These are phyloP conservation scores for Ogataea zsoltii DNA, from an alignment of 805 yeast genomes.

Conservation along the genomic window DNA sequence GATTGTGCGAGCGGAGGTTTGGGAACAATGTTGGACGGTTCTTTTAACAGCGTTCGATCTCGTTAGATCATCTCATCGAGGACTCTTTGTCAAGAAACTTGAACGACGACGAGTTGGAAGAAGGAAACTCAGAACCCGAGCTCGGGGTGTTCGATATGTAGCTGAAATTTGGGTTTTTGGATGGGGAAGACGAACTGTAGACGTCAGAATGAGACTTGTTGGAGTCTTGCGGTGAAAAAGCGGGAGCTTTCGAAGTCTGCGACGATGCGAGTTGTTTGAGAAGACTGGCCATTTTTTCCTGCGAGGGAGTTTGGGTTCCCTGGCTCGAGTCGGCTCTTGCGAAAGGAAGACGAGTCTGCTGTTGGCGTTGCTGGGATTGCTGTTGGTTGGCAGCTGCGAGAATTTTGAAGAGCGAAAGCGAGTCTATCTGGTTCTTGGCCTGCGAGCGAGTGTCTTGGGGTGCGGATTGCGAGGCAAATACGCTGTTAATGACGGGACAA, in stretches of 20 bases:
- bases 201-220: neutral
- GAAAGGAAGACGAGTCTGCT: neutral
- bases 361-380: constrained; percentile 2
- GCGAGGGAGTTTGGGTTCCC: neutral
- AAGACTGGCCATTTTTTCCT: constrained; percentile 8
- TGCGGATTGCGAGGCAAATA: neutral
- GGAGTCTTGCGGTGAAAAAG: neutral
- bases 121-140: constrained; percentile 19
- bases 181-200: constrained; percentile 12
- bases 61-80: constrained; percentile 1
- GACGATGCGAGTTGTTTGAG: constrained; percentile 1
- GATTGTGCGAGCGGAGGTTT: neutral
- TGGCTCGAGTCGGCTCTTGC: neutral
- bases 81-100: constrained; percentile 7
- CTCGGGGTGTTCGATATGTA: constrained; percentile 24
- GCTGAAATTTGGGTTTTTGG: constrained; percentile 17
- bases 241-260: neutral
- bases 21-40: neutral
- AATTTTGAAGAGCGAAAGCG: constrained; percentile 21
- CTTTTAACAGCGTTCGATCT: no score
- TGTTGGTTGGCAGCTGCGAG: constrained; percentile 22
- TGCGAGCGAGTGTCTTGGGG: constrained; percentile 5
- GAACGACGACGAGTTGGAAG: constrained; percentile 15
- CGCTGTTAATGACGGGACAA: constrained; percentile 44
- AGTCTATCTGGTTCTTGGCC: constrained; percentile 14